phyloP scores from a whole-genome alignment of 2,329 filamentous ascomycete species.

The Alternaria ventricosa region DNA sequence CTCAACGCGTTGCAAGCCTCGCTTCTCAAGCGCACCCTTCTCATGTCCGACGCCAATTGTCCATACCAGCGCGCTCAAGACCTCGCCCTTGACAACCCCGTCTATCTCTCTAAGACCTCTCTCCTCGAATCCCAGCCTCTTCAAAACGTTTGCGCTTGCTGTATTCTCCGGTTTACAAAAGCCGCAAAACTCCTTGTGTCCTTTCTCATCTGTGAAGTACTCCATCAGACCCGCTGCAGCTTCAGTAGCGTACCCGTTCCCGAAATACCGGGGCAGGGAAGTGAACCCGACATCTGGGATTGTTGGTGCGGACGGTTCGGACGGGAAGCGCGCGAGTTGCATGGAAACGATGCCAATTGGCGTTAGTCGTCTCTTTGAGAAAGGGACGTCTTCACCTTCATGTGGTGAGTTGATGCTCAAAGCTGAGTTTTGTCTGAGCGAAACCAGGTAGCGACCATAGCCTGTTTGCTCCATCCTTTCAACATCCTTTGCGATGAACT shows the following conservation, averaged over 20 bases:
- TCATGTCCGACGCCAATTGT: slow-evolving; percentile 2
- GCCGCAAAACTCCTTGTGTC: slow-evolving; percentile 16
- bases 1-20: neutral
- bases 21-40: slow-evolving; percentile 3
- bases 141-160: slow-evolving; percentile 23
- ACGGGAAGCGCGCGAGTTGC: slow-evolving; percentile 27
- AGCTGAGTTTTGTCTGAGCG: slow-evolving; percentile 14
- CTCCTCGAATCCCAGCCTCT: slow-evolving; percentile 27
- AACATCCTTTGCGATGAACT: slow-evolving; percentile 10
- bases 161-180: slow-evolving; percentile 25
- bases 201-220: slow-evolving; percentile 13
- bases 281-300: slow-evolving; percentile 34
- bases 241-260: slow-evolving; percentile 32
- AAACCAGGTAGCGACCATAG: slow-evolving; percentile 38
- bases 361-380: neutral
- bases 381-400: neutral
- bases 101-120: slow-evolving; percentile 12
- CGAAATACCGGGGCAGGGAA: slow-evolving; percentile 12
- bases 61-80: slow-evolving; percentile 16
- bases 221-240: slow-evolving; percentile 17
- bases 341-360: slow-evolving; percentile 32
- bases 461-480: slow-evolving; percentile 29
- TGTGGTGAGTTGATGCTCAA: neutral
- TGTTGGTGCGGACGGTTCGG: slow-evolving; percentile 15
- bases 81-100: neutral